Evolutionary conservation across 2,329 filamentous ascomycete genomes (phyloP), one percentile per base, ranked within the genome.

Genomic region (Sclerotinia glacialis): DNA sequence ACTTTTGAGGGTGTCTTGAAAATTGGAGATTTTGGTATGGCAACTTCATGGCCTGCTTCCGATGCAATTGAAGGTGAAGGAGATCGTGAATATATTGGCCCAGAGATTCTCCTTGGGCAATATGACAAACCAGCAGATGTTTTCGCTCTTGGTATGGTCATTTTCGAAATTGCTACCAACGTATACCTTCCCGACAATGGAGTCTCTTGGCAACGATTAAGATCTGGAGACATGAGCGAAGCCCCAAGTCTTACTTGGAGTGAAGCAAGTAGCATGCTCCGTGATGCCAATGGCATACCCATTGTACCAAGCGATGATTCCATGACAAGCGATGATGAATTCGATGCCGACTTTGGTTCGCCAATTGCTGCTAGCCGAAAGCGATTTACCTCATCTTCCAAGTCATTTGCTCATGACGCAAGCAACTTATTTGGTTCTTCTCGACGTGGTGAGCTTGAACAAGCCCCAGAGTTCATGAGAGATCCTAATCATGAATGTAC

Each of bases 71-170:
- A 97, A 71, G 90, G 91, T 52, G 95, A 99, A 80, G 95, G 95
- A 42, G 95, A 99, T 76, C 91, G 95, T 60, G 92, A 97, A 76
- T 99, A 99, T 77, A 94, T 99, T 76, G 94, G 91, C 0, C 93
- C 93, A 0, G 95, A 99, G 78, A 92, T 97, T 69, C 86, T 99
- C 26, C 86, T 87, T 75, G 94, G 93, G 52, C 86, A 88, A 70
- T 95, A 90, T 72, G 93, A 96, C 79, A 95, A 94, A 77, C 91
- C 94, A 47, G 91, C 93, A 46, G 95, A 99, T 78, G 86, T 99
- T 61, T 99, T 97, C 78, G 92, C 95, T 14, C 86, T 99, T 40
- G 95, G 95, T 62, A 86, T 98, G 73, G 96, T 98, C 78, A 91
- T 97, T 77, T 86, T 97, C 60, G 95, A 99, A 80, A 95, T 93